phyloP scores from a whole-genome alignment of 495 filamentous ascomycete species.

The Platismatia glauca region DNA sequence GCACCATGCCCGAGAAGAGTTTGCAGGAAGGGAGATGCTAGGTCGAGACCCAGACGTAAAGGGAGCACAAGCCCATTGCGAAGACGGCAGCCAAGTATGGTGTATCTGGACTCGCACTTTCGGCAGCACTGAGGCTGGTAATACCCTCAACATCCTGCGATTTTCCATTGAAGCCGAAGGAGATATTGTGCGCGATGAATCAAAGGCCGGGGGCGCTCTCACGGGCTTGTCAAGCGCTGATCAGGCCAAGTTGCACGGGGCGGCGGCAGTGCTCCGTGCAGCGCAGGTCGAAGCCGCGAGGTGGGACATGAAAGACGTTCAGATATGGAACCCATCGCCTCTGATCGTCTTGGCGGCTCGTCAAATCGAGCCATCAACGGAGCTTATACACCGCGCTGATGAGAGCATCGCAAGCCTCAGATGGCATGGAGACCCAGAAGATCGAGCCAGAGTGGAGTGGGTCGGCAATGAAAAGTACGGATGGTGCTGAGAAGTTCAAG shows the following conservation, averaged over 20 bases:
- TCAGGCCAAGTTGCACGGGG: constrained; percentile 32
- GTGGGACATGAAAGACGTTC: constrained; percentile 51
- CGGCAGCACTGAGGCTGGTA: constrained; percentile 44
- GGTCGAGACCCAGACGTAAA: constrained; percentile 48
- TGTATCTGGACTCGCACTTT: constrained; percentile 76
- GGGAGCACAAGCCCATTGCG: constrained; percentile 54
- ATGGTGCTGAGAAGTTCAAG: constrained; percentile 58
- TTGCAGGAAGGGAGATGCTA: constrained; percentile 52
- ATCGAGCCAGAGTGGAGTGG: constrained; percentile 63
- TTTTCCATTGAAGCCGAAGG: constrained; percentile 59
- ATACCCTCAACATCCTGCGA: constrained; percentile 70
- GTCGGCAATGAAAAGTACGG: constrained; percentile 85
- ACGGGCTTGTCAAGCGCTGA: constrained; percentile 18
- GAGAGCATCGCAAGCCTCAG: constrained; percentile 55
- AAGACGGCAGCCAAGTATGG: constrained; percentile 54
- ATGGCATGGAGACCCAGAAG: constrained; percentile 49
- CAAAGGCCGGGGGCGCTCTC: constrained; percentile 23
- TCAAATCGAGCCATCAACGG: constrained; percentile 29
- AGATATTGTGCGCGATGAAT: not conserved
- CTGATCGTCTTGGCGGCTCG: constrained; percentile 30
- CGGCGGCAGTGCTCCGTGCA: constrained; percentile 43
- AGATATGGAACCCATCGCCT: constrained; percentile 57
- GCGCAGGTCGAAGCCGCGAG: constrained; percentile 48
- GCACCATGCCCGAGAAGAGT: constrained; percentile 84
- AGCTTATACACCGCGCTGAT: constrained; percentile 50